A percentile compares a stretch with the other conserved stretches of the same genome.
Conservation (phyloP, 306 rosid species). For the Delonix regia region DNA sequence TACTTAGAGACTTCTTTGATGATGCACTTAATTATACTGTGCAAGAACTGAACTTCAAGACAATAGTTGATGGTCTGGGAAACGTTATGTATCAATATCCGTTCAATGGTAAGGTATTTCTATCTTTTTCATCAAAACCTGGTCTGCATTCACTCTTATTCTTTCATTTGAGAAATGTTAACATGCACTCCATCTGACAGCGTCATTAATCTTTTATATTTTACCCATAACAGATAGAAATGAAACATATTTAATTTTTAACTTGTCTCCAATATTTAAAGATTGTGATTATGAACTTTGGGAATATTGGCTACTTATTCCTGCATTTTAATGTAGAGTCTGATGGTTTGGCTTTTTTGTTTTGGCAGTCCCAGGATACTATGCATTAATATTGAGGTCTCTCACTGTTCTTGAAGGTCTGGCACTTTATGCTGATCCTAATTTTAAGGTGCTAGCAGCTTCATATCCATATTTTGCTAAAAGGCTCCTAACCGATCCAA, state of each 20-base stretch:
- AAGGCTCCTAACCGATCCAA: slow-evolving; percentile 96
- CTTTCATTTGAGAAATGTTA: neutral
- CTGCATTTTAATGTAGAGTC: slow-evolving; percentile 35
- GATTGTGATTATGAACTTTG: slow-evolving; percentile 26
- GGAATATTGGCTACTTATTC: slow-evolving; percentile 18
- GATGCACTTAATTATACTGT: slow-evolving; percentile 85
- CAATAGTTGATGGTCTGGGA: slow-evolving; percentile 93
- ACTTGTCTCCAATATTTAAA: slow-evolving; percentile 24
- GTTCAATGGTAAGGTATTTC: slow-evolving; percentile 75
- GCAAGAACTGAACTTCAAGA: slow-evolving; percentile 94
- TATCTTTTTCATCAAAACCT: slow-evolving; percentile 4
- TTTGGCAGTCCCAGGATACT: slow-evolving; percentile 89
- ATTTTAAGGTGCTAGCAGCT: slow-evolving; percentile 97
- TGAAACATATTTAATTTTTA: neutral
- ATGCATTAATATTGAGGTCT: slow-evolving; percentile 90
- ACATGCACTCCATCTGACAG: neutral
- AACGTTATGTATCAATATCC: slow-evolving; percentile 90
- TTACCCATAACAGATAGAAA: slow-evolving; percentile 1
- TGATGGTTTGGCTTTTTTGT: slow-evolving; percentile 37
- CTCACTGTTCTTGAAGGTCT: slow-evolving; percentile 95
- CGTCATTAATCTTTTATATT: neutral
- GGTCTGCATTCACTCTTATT: neutral
- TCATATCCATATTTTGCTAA: slow-evolving; percentile 97
- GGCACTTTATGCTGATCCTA: slow-evolving; percentile 93
- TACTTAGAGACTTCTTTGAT: slow-evolving; percentile 81